Conservation (phyloP, 2,329 filamentous ascomycete species). For the Hypoxylon sp. region DNA sequence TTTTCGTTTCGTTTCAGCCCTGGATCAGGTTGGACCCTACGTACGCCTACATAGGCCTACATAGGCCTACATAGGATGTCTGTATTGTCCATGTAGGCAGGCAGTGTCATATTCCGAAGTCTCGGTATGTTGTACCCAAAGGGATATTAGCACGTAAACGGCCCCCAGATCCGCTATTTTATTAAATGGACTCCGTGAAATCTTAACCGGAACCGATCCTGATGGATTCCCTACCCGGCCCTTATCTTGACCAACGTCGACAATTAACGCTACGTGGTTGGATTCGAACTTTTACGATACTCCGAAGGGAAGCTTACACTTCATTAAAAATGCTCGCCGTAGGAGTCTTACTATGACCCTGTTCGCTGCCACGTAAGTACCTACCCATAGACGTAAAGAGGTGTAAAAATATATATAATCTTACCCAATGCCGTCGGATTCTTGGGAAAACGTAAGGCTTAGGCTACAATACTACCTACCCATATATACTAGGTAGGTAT, state of each 20-base stretch:
- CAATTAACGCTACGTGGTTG: constrained; percentile 32
- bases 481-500: background rate
- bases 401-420: constrained; percentile 25
- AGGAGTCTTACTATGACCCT: constrained; percentile 40
- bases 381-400: constrained; percentile 10
- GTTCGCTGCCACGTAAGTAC: constrained; percentile 36
- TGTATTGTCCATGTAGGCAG: background rate
- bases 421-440: constrained; percentile 25
- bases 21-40: constrained; percentile 25
- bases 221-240: constrained; percentile 34
- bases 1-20: constrained; percentile 38
- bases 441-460: constrained; percentile 39
- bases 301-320: constrained; percentile 37
- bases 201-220: constrained; percentile 39
- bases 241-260: constrained; percentile 22
- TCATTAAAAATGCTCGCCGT: constrained; percentile 22
- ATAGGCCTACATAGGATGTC: background rate
- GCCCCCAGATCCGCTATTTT: constrained; percentile 33
- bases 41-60: background rate
- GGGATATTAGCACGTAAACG: constrained; percentile 36
- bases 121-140: constrained; percentile 33
- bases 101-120: constrained; percentile 35
- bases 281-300: constrained; percentile 31
- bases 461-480: constrained; percentile 28
- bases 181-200: constrained; percentile 35